phyloP scores from a whole-genome alignment of 2,329 filamentous ascomycete genomes.

The Cryphonectria naterciae region DNA sequence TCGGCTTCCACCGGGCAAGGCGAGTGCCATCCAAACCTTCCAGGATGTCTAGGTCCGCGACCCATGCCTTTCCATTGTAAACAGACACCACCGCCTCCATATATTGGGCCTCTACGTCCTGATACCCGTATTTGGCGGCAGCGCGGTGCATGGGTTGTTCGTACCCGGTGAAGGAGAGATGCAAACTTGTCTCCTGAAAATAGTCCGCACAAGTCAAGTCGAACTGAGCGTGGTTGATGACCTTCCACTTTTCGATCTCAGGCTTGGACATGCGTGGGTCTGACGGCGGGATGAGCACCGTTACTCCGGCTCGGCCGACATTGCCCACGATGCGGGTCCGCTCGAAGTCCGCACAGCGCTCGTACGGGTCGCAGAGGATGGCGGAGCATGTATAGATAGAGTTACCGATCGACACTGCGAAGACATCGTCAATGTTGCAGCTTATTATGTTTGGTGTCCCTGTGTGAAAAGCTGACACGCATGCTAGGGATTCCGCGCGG shows the following conservation, averaged over 20 bases:
- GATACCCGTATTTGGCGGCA: neutral
- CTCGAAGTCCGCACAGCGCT: neutral
- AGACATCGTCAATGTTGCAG: neutral
- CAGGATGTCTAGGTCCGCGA: slow-evolving; percentile 12
- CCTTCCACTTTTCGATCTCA: neutral
- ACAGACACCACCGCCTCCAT: slow-evolving; percentile 12
- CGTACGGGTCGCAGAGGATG: slow-evolving; percentile 13
- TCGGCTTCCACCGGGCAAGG: neutral
- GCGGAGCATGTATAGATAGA: slow-evolving; percentile 9
- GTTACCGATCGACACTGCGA: slow-evolving; percentile 1
- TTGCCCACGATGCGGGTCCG: slow-evolving; percentile 9
- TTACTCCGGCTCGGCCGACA: neutral
- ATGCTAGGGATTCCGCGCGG: neutral
- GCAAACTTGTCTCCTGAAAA: neutral
- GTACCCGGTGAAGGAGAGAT: neutral
- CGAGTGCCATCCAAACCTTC: neutral
- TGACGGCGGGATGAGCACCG: slow-evolving; percentile 11
- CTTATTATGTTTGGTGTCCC: neutral
- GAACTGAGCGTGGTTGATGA: neutral
- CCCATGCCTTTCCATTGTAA: neutral
- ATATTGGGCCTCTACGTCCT: neutral
- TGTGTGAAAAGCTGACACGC: neutral
- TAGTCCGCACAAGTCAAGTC: neutral
- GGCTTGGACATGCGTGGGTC: neutral
- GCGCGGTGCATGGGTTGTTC: neutral